Percentiles rank a stretch among this genome's conserved stretches.
phyloP scores from a whole-genome alignment of 345 rosid genomes.

The Acer campestre region DNA sequence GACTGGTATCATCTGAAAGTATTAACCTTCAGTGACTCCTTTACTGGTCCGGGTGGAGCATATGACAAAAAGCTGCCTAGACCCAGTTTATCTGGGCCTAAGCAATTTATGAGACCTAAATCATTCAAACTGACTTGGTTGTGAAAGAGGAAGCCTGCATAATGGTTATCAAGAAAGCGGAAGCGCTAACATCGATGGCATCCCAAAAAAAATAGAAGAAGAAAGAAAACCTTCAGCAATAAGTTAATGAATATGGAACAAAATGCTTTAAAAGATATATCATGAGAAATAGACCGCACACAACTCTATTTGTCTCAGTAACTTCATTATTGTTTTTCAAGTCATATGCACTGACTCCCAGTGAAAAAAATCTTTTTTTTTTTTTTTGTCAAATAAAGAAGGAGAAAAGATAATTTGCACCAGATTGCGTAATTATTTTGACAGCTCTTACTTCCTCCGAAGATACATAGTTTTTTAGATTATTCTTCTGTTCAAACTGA shows the following conservation, averaged over 20 bases:
- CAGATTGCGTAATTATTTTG: background rate
- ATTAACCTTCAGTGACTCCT: background rate
- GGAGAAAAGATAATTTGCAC: background rate
- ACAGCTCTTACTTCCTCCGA: background rate
- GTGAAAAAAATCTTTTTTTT: too few relatives aligned
- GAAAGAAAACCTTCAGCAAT: background rate
- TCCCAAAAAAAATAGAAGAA: background rate
- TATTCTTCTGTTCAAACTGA: background rate
- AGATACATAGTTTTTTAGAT: background rate
- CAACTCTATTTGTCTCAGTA: background rate
- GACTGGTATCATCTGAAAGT: background rate
- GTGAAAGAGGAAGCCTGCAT: background rate
- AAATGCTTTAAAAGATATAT: background rate
- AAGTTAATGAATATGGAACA: background rate
- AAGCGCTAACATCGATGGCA: background rate
- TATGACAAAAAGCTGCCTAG: constrained; percentile 1
- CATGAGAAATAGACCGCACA: background rate
- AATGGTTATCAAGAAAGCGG: too few relatives aligned
- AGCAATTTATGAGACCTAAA: background rate
- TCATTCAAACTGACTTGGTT: background rate
- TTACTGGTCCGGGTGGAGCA: background rate
- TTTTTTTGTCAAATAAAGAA: background rate
- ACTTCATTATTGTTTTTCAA: background rate
- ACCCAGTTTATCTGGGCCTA: background rate
- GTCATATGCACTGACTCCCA: background rate